These are phyloP conservation scores for Neurospora sp. DNA, from an alignment of 2,329 filamentous ascomycete species.

Conservation along the genomic window DNA sequence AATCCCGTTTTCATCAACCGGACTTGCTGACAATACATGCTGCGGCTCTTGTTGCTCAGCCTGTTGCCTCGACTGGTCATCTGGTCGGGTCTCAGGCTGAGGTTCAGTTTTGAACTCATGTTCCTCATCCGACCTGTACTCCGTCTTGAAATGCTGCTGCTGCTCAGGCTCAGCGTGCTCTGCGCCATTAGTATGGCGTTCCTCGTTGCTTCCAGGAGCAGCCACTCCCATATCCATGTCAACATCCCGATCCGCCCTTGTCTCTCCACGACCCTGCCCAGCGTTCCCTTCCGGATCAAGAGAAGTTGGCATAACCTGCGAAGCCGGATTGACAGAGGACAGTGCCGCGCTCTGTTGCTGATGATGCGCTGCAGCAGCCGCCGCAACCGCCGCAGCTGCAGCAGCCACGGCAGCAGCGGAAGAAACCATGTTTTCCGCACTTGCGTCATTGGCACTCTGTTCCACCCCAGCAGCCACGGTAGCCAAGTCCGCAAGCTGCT, in stretches of 20 bases:
- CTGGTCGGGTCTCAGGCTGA: not conserved
- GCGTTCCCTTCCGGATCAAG: not conserved
- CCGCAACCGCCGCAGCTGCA: not conserved
- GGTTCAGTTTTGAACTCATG: not conserved
- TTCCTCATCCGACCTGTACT: not conserved
- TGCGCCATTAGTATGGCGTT: not conserved
- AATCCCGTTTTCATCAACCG: not conserved
- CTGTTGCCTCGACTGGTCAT: not conserved
- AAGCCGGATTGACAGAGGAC: not conserved
- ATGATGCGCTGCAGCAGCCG: not conserved
- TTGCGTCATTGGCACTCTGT: not conserved
- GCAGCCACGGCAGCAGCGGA: not conserved
- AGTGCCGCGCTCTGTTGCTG: not conserved
- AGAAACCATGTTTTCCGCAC: not conserved
- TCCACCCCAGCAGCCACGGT: slow-evolving; percentile 25
- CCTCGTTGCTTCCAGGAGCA: not conserved
- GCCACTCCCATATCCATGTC: not conserved
- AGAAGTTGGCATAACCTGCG: not conserved
- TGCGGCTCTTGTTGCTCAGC: not conserved
- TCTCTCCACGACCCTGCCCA: not conserved
- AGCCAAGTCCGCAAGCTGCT: slow-evolving; percentile 36
- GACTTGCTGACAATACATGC: not conserved
- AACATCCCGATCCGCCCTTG: not conserved
- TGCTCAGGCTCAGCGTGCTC: not conserved
- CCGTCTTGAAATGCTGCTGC: not conserved